Evolutionary conservation across 164 flowering plant genomes (phyloP).

Genomic region (Akebia trifoliata): DNA sequence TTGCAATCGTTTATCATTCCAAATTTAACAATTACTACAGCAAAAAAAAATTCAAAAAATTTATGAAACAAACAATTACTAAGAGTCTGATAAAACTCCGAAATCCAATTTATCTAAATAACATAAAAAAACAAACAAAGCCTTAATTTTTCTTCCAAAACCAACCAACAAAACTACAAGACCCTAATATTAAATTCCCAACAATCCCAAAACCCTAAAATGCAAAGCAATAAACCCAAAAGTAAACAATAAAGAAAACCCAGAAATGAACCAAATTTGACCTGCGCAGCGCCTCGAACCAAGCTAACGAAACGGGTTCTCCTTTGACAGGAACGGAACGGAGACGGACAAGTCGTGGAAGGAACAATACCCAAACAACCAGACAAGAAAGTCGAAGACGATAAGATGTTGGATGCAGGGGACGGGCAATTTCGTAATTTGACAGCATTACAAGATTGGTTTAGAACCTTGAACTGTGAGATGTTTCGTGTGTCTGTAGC

Average conservation of each 20-base stretch:
- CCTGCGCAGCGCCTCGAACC: conserved; percentile 49
- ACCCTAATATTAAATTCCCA: neutral
- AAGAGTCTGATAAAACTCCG: neutral
- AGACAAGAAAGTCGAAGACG: conserved; percentile 27
- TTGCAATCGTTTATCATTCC: neutral
- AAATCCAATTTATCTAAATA: neutral
- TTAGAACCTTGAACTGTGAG: conserved; percentile 10
- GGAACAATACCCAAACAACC: conserved; percentile 25
- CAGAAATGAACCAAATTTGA: conserved; percentile 8
- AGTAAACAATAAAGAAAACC: neutral
- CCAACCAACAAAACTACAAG: neutral
- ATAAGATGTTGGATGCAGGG: conserved; percentile 14
- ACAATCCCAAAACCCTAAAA: neutral
- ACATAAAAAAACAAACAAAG: neutral
- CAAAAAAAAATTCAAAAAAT: too few relatives aligned
- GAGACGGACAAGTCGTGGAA: conserved; percentile 16
- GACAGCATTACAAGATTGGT: conserved; percentile 16
- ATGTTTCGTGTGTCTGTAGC: conserved; percentile 18
- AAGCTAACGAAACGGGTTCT: conserved; percentile 16
- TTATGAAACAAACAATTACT: neutral
- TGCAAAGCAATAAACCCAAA: neutral
- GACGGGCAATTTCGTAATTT: conserved; percentile 20
- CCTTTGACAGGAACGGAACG: conserved; percentile 12
- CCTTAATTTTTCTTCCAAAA: neutral
- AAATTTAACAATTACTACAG: neutral